phyloP scores from a whole-genome alignment of 495 filamentous ascomycete genomes.

The Penicillium flavigenum region DNA sequence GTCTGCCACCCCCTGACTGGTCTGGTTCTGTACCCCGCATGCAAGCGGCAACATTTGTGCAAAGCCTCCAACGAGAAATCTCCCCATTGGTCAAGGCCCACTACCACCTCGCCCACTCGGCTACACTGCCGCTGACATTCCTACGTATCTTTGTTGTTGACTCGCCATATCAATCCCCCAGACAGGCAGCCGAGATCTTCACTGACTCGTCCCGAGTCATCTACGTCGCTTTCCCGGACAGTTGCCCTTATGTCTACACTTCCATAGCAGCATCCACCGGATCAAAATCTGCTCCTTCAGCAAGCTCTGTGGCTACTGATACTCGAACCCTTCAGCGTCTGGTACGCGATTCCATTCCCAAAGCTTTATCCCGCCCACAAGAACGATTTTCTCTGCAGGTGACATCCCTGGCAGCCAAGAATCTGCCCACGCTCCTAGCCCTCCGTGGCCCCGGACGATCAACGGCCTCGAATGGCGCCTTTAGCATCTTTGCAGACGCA shows the following conservation, averaged over 20 bases:
- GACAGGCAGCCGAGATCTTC: constrained; percentile 38
- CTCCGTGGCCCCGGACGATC: constrained; percentile 65
- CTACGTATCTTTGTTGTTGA: constrained; percentile 73
- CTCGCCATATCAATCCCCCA: constrained; percentile 65
- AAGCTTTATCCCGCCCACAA: constrained; percentile 70
- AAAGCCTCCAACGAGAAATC: constrained; percentile 67
- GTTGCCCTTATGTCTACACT: constrained; percentile 70
- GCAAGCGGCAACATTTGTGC: constrained; percentile 72
- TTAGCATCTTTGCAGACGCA: constrained; percentile 71
- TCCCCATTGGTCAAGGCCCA: constrained; percentile 76
- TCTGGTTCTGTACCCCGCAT: constrained; percentile 62
- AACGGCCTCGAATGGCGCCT: constrained; percentile 70
- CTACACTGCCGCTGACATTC: constrained; percentile 62
- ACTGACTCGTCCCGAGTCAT: constrained; percentile 61
- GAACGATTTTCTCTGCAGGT: constrained; percentile 63
- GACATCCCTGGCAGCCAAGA: constrained; percentile 66
- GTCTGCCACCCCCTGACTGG: constrained; percentile 33
- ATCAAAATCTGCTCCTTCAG: constrained; percentile 23
- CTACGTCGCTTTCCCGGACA: constrained; percentile 77
- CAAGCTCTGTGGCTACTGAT: constrained; percentile 47
- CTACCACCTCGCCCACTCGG: constrained; percentile 68
- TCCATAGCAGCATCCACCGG: constrained; percentile 51
- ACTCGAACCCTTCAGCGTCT: constrained; percentile 64
- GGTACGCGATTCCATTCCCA: constrained; percentile 71
- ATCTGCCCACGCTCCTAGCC: constrained; percentile 61